Conservation (phyloP, 163 green algal genomes). For the Chlamydomonas reinhardtii region DNA sequence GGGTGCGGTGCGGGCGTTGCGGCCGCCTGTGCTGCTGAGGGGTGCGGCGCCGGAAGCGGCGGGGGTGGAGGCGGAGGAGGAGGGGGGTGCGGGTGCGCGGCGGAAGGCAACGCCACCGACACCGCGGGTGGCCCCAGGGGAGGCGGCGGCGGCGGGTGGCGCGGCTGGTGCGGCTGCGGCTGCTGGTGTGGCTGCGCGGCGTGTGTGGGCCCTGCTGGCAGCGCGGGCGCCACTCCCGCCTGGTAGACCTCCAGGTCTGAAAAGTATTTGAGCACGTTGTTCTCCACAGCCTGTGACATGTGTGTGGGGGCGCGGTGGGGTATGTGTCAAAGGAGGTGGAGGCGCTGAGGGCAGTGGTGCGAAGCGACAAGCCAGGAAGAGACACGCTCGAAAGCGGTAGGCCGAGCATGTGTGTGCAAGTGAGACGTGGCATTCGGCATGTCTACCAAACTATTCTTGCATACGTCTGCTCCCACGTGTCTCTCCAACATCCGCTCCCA, state of each 20-base stretch:
- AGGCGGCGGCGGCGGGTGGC: not conserved
- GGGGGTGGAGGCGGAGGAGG: not conserved
- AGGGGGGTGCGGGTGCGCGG: not conserved
- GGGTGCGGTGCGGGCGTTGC: not conserved
- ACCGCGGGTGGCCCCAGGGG: too few species aligned
- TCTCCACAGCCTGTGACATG: conserved; percentile 23
- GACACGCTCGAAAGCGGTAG: too few species aligned
- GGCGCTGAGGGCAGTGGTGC: too few species aligned
- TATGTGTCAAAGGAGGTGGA: too few species aligned
- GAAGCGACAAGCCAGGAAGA: too few species aligned
- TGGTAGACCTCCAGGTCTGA: conserved; percentile 41
- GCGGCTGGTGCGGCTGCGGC: not conserved
- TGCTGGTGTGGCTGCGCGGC: not conserved
- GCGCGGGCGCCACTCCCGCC: not conserved
- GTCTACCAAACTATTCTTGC: too few species aligned
- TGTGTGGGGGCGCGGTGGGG: too few species aligned
- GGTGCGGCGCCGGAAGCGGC: conserved; percentile 15
- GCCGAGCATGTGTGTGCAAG: too few species aligned
- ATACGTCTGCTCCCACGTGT: too few species aligned
- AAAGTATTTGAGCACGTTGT: conserved; percentile 49
- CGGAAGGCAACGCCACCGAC: not conserved
- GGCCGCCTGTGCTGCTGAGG: not conserved
- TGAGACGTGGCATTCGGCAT: too few species aligned
- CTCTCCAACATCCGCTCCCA: too few species aligned
- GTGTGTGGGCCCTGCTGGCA: not conserved